A percentile compares a stretch with the other conserved stretches of the same genome.
These are phyloP conservation scores for Knoxia roxburghii DNA, from an alignment of 257 asterid genomes.

Conservation along the genomic window DNA sequence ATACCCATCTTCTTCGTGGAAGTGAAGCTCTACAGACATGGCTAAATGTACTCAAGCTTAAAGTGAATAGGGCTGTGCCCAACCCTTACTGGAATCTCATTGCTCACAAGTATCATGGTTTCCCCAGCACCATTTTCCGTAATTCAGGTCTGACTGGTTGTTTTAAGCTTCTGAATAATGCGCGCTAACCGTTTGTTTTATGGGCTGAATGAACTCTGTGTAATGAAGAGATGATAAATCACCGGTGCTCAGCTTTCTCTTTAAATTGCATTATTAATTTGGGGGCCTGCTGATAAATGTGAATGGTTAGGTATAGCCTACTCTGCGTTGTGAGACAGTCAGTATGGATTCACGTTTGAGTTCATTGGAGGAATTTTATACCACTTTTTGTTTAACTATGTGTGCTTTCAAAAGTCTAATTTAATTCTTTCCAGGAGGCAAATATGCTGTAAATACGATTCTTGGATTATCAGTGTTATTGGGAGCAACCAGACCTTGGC, in stretches of 20 bases:
- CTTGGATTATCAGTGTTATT: constrained; percentile 25
- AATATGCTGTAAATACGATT: constrained; percentile 11
- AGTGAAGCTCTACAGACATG: constrained; percentile 18
- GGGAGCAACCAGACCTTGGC: constrained; percentile 26
- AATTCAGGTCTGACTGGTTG: constrained; percentile 17
- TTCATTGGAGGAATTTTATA: not conserved
- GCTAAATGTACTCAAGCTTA: constrained; percentile 18
- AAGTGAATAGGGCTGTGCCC: constrained; percentile 7
- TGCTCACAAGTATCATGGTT: constrained; percentile 16
- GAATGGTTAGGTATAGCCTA: not conserved
- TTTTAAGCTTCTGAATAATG: not conserved
- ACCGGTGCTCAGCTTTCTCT: not conserved
- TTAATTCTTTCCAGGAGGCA: constrained; percentile 23
- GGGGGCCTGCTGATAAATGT: not conserved
- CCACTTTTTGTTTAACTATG: not conserved
- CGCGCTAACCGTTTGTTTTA: constrained; percentile 1
- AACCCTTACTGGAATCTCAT: constrained; percentile 14
- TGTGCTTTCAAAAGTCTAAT: not conserved
- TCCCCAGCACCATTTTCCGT: constrained; percentile 3
- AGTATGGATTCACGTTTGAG: not conserved
- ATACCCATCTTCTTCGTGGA: constrained; percentile 16
- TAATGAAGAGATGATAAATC: not conserved
- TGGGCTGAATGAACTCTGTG: constrained; percentile 1
- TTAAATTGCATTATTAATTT: not conserved
- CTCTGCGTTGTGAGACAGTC: not conserved